These are phyloP conservation scores for Fusarium tupiense DNA, from an alignment of 2,329 filamentous ascomycete species.

Conservation along the genomic window DNA sequence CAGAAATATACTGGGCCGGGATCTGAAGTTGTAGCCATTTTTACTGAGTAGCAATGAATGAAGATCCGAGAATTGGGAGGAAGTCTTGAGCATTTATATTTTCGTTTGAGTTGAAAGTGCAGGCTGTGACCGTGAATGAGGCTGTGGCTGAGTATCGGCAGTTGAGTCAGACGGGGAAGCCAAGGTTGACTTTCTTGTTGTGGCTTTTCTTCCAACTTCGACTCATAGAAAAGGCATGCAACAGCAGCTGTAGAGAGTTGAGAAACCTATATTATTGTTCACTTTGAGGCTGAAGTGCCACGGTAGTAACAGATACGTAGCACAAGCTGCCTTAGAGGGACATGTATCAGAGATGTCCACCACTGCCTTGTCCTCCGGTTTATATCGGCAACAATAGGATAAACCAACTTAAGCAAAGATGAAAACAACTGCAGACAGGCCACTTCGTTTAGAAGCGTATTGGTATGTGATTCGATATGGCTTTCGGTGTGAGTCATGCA, in stretches of 20 bases:
- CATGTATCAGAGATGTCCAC: not conserved
- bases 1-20: constrained; percentile 56
- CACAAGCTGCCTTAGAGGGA: not conserved
- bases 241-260: not conserved
- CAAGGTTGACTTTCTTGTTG: not conserved
- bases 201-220: not conserved
- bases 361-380: not conserved
- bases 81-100: not conserved
- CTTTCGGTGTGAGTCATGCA: not conserved
- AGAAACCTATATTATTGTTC: not conserved
- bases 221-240: not conserved
- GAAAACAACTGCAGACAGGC: not conserved
- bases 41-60: not conserved
- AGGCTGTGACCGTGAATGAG: constrained; percentile 1
- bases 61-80: not conserved
- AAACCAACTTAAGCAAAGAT: not conserved
- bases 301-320: not conserved
- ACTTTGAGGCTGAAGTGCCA: not conserved
- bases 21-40: constrained; percentile 16
- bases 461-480: not conserved
- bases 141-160: constrained; percentile 28
- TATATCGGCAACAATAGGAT: not conserved
- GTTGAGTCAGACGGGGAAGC: constrained; percentile 36
- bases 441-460: not conserved
- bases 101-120: not conserved